These are phyloP conservation scores for Ormosia emarginata DNA, from an alignment of 306 rosid species.

Conservation along the genomic window DNA sequence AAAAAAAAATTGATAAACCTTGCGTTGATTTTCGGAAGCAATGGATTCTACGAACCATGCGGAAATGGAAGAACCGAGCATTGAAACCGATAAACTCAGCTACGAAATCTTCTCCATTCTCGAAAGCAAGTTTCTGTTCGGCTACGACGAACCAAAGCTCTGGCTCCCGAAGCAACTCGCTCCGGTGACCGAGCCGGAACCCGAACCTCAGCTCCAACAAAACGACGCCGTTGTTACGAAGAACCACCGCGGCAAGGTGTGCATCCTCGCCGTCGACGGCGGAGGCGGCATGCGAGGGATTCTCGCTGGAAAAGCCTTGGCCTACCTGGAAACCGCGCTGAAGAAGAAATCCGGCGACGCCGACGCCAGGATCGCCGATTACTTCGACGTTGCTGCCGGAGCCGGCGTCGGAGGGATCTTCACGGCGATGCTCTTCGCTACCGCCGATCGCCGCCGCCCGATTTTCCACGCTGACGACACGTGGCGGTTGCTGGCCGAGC, in stretches of 20 bases:
- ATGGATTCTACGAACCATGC: conserved; percentile 45
- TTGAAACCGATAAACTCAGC: conserved; percentile 94
- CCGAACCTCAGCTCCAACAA: conserved; percentile 26
- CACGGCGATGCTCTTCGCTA: conserved; percentile 83
- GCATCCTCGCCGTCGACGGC: conserved; percentile 89
- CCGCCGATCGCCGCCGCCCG: conserved; percentile 62
- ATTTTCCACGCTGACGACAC: conserved; percentile 77
- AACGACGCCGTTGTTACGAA: conserved; percentile 54
- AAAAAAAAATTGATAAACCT: too few relatives aligned
- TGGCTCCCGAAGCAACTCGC: conserved; percentile 86
- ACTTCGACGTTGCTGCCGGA: conserved; percentile 89
- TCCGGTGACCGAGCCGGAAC: conserved; percentile 33
- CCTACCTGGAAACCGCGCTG: conserved; percentile 72
- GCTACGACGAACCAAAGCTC: conserved; percentile 87
- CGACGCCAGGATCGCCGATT: conserved; percentile 84
- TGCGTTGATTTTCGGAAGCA: background rate
- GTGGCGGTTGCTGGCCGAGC: conserved; percentile 70
- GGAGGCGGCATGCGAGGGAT: conserved; percentile 88
- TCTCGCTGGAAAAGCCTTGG: conserved; percentile 84
- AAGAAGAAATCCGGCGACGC: conserved; percentile 80
- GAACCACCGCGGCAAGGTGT: conserved; percentile 93
- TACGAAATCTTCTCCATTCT: conserved; percentile 95
- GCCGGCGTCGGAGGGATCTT: conserved; percentile 91
- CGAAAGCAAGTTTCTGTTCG: conserved; percentile 95
- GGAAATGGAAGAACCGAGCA: conserved; percentile 95